phyloP scores from a whole-genome alignment of 164 flowering plant genomes.

The Tetrastigma voinierianum region DNA sequence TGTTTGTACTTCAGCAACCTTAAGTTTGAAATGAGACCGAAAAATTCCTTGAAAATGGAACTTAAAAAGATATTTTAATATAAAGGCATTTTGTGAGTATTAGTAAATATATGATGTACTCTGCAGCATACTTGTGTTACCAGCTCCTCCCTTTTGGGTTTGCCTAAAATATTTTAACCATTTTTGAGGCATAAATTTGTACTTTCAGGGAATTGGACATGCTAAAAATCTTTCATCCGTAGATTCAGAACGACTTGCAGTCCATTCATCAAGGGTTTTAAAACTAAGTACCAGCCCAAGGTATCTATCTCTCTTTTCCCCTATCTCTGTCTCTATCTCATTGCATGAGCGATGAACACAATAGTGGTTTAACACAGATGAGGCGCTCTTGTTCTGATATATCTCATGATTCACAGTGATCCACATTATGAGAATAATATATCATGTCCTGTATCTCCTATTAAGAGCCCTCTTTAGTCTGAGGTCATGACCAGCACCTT shows the following conservation, averaged over 20 bases:
- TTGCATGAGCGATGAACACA: neutral
- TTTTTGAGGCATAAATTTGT: neutral
- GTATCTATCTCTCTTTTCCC: constrained; percentile 35
- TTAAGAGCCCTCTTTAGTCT: constrained; percentile 74
- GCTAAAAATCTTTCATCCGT: constrained; percentile 27
- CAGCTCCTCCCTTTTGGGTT: no score
- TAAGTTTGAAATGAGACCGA: no score
- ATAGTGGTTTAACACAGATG: neutral
- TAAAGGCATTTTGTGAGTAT: neutral
- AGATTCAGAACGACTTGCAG: constrained; percentile 46
- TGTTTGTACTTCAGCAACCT: no score
- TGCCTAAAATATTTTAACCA: neutral
- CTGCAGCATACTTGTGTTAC: no score
- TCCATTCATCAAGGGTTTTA: constrained; percentile 44
- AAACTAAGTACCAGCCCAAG: constrained; percentile 28
- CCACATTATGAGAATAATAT: constrained; percentile 49
- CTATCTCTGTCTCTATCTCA: constrained; percentile 5
- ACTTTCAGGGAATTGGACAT: constrained; percentile 44
- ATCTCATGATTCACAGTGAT: constrained; percentile 49
- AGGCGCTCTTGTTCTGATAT: constrained; percentile 10
- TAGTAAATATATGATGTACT: neutral
- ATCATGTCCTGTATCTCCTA: constrained; percentile 93
- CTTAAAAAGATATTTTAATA: no score
- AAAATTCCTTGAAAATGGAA: no score
- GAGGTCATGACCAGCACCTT: constrained; percentile 72